Base-by-base conservation (phyloP, 2,329 filamentous ascomycete species). In the Lojkania enalia region DNA sequence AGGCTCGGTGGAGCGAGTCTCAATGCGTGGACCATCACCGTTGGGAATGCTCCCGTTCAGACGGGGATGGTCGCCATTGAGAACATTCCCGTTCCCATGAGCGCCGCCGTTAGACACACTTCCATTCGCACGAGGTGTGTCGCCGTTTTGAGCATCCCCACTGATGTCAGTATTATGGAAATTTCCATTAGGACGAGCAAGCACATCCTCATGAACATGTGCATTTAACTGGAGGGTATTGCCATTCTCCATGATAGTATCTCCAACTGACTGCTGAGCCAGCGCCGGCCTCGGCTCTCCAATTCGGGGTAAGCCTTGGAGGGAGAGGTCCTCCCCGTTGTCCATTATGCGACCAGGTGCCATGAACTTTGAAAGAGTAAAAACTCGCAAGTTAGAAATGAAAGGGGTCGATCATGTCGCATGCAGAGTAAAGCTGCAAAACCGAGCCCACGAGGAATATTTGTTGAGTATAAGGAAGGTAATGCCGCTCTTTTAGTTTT, bases 331-430 rank as follows among this genome's bases (percentile, higher is more conserved):
- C 9, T 30, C 44, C 38, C 44, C 44, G 19, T 46, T 46, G 44
- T 38, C 37, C 31, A 37, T 32, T 30, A 46, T 42, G 13, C n/a
- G 44, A 37, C 44, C 44, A 20, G 44, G 44, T 23, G 39, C 44
- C 44, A 46, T 46, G 39, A 21, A 37, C 31, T 42, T 39, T 46
- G 20, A 46, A 23, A 20, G 20, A n/a, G n/a, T n/a, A n/a, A n/a
- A n/a, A n/a, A n/a, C 15, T 37, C 7, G 32, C 30, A 29, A 31
- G 18, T 37, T 19, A 42, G 27, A 19, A 38, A 37, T 46, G 38
- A 42, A 36, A 41, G 20, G 27, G 13, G 44, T 16, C 16, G 44
- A 46, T 37, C 44, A 25, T 42, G 35, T 27, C 32, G 20, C 39
- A 42, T 30, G 38, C 23, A 42, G 42, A 45, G 42, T 33, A 16